phyloP scores from a whole-genome alignment of 2,329 filamentous ascomycete genomes.

The Venturia carpophila region DNA sequence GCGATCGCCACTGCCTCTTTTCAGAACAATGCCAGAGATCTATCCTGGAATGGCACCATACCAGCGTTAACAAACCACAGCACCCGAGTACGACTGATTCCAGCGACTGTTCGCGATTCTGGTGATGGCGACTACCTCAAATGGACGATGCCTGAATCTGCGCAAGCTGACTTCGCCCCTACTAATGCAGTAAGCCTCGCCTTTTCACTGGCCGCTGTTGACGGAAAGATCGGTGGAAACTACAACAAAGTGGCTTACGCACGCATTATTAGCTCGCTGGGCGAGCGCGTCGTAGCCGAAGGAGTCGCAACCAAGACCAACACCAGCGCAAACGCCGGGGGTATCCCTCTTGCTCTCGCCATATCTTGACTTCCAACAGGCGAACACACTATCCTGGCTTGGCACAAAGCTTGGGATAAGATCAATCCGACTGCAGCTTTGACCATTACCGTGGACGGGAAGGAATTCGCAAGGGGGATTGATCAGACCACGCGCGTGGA shows the following conservation, averaged over 20 bases:
- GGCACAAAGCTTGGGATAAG: constrained; percentile 29
- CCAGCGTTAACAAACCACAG: neutral
- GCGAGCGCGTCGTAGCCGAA: constrained; percentile 27
- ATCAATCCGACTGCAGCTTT: constrained; percentile 23
- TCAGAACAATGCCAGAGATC: neutral
- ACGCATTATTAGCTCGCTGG: constrained; percentile 25
- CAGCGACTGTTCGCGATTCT: neutral
- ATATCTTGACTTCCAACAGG: constrained; percentile 26
- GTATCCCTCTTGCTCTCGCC: constrained; percentile 24
- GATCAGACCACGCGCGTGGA: constrained; percentile 26
- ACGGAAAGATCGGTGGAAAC: constrained; percentile 23
- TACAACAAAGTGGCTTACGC: constrained; percentile 26
- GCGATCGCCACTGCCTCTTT: neutral
- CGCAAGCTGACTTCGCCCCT: neutral
- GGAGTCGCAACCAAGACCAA: constrained; percentile 26
- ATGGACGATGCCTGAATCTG: neutral
- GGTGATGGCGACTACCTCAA: neutral
- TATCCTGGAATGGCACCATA: neutral
- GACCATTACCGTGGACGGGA: constrained; percentile 25
- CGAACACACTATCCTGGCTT: constrained; percentile 26
- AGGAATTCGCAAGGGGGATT: neutral
- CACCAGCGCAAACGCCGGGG: constrained; percentile 18
- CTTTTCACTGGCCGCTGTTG: constrained; percentile 15
- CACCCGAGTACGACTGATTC: neutral
- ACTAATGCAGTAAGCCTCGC: constrained; percentile 16